Evolutionary conservation across 768 basidiomycete species (phyloP).

Genomic region (Gloeopeniophorella convolvens): DNA sequence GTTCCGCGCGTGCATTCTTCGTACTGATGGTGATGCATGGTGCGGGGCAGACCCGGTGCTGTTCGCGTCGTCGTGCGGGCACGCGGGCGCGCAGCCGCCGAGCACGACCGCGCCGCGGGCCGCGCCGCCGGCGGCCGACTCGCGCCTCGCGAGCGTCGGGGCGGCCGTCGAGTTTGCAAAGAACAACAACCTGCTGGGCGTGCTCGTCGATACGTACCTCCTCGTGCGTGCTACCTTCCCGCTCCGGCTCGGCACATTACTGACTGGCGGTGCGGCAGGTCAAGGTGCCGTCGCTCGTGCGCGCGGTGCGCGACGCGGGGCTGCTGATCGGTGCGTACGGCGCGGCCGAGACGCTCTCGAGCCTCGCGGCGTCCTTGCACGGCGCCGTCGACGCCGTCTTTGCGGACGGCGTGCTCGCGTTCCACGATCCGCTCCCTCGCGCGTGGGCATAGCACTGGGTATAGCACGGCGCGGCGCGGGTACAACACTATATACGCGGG

Average conservation of each 20-base stretch:
- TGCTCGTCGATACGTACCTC: slow-evolving; percentile 82
- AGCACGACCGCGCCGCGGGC: slow-evolving; percentile 34
- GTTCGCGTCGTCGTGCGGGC: slow-evolving; percentile 84
- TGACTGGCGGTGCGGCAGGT: slow-evolving; percentile 39
- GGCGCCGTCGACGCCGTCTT: slow-evolving; percentile 66
- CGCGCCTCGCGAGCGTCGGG: slow-evolving; percentile 62
- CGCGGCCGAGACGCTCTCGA: slow-evolving; percentile 36
- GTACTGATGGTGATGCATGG: background rate
- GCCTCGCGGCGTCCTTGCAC: slow-evolving; percentile 29
- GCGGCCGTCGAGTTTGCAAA: slow-evolving; percentile 93
- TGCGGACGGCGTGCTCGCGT: slow-evolving; percentile 56
- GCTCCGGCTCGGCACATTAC: slow-evolving; percentile 2
- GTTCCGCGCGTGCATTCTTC: slow-evolving; percentile 7
- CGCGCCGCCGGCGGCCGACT: slow-evolving; percentile 37
- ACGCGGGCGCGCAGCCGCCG: slow-evolving; percentile 35
- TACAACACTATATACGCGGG: slow-evolving; percentile 14
- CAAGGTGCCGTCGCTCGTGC: slow-evolving; percentile 84
- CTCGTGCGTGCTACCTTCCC: slow-evolving; percentile 50
- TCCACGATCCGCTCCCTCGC: slow-evolving; percentile 62
- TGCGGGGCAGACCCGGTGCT: slow-evolving; percentile 79
- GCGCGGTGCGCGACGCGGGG: slow-evolving; percentile 83
- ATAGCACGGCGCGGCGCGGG: too few species aligned
- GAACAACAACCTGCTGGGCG: slow-evolving; percentile 85
- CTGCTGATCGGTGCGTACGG: slow-evolving; percentile 84
- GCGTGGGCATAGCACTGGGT: slow-evolving; percentile 36